Evolutionary conservation across 2,329 filamentous ascomycete species (phyloP), one percentile per base, ranked within the genome.

Genomic region (Penicillium sp.): DNA sequence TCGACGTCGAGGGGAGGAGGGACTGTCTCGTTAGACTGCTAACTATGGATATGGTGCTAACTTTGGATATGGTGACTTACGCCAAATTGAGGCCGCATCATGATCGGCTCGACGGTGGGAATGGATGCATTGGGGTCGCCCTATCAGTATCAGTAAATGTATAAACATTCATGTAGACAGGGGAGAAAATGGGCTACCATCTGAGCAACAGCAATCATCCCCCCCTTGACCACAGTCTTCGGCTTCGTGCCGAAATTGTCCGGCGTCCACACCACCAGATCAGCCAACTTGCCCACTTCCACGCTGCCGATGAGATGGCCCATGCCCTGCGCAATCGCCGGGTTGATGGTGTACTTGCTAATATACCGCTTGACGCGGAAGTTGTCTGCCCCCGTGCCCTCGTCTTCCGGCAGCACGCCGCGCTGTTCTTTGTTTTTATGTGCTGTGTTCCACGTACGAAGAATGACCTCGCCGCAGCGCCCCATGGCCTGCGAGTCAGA

Each of bases 401-500:
- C 80, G 66, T 97, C 93, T 76, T 96, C 89, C 6, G 83, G 78
- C 26, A 97, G 75, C 1, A 74, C 68, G 0, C 93, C 93, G 8
- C 92, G 83, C 75, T 97, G 91, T 18, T 86, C 70, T 74, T 96
- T 96, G 72, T 97, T 97, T 83, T 97, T 97, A 76, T 97, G 91
- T 0, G 93, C 93, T 2, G 93, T 97, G 74, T 97, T 92, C 93
- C 93, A 97, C 0, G 93, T 97, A 12, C 93, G 84, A 23, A 95
- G 79, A 59, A 97, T 85, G 54, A 97, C 93, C 77, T 97, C 93
- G 62, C 93, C 93, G 69, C 91, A 96, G 51, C 93, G 88, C 56
- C 93, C 93, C 93, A 97, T 97, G 65, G 93, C 93, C 75, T 97
- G 93, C 0, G 89, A 93, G 75, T 97, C 93, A 0, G 88, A 92